phyloP scores from a whole-genome alignment of 2,329 filamentous ascomycete species.

The Fusarium graminum region DNA sequence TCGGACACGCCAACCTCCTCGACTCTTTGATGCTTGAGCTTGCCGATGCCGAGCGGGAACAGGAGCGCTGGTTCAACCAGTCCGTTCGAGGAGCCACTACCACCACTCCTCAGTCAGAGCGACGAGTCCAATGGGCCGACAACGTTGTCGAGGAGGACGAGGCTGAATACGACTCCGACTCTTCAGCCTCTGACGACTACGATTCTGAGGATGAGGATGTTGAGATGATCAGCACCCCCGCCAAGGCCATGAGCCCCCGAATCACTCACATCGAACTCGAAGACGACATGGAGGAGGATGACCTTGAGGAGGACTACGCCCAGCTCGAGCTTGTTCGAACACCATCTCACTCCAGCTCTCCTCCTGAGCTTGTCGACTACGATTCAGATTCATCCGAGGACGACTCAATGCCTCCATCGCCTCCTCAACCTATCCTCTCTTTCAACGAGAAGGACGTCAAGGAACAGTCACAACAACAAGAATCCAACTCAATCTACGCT shows the following conservation, averaged over 20 bases:
- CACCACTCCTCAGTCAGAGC: constrained; percentile 65
- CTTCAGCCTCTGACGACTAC: constrained; percentile 64
- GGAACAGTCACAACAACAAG: constrained; percentile 57
- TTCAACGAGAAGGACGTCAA: constrained; percentile 71
- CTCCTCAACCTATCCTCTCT: constrained; percentile 67
- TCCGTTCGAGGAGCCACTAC: constrained; percentile 82
- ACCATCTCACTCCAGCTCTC: constrained; percentile 72
- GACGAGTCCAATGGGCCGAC: constrained; percentile 90
- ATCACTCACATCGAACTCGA: constrained; percentile 57
- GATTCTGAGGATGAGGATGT: constrained; percentile 70
- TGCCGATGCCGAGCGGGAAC: constrained; percentile 92
- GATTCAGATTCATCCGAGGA: constrained; percentile 78
- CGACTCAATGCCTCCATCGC: constrained; percentile 82
- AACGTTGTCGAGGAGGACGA: constrained; percentile 77
- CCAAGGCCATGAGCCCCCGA: constrained; percentile 54
- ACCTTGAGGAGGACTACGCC: constrained; percentile 74
- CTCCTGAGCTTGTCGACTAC: constrained; percentile 79
- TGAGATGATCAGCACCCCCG: constrained; percentile 65
- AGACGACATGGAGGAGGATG: constrained; percentile 63
- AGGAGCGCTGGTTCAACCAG: constrained; percentile 98
- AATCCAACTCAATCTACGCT: constrained; percentile 60
- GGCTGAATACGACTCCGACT: constrained; percentile 76
- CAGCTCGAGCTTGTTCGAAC: constrained; percentile 77
- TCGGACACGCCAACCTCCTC: constrained; percentile 98
- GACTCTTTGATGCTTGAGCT: constrained; percentile 94